Conservation (phyloP, 2,329 filamentous ascomycete genomes). For the Kalmusia sp. region DNA sequence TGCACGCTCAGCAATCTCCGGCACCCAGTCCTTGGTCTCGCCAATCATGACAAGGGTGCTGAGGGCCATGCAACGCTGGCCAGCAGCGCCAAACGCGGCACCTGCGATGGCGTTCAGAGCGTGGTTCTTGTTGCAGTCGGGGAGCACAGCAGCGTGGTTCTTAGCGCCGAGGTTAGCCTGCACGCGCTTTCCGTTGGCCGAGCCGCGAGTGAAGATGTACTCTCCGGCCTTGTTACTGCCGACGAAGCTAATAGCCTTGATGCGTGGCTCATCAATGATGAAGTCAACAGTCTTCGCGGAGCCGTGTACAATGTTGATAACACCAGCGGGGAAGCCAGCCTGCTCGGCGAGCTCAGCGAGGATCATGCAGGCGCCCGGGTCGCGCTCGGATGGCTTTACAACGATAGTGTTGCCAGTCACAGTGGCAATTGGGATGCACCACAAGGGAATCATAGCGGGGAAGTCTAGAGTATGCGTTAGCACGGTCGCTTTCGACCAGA, state of each 20-base stretch:
- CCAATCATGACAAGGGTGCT: slow-evolving; percentile 84
- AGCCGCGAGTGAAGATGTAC: slow-evolving; percentile 81
- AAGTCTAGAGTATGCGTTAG: slow-evolving; percentile 66
- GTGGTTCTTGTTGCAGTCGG: slow-evolving; percentile 90
- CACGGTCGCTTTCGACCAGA: neutral
- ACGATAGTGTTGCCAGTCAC: slow-evolving; percentile 85
- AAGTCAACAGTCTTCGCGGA: slow-evolving; percentile 83
- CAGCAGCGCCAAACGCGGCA: slow-evolving; percentile 83
- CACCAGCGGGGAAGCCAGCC: slow-evolving; percentile 81
- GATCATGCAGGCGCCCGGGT: slow-evolving; percentile 85
- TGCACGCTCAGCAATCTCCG: slow-evolving; percentile 78
- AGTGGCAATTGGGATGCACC: slow-evolving; percentile 85
- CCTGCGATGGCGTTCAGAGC: slow-evolving; percentile 84
- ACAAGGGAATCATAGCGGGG: slow-evolving; percentile 91
- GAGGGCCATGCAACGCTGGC: slow-evolving; percentile 86
- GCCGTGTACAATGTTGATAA: slow-evolving; percentile 84
- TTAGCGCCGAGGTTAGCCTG: slow-evolving; percentile 89
- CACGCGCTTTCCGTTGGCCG: slow-evolving; percentile 85
- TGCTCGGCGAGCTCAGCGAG: slow-evolving; percentile 79
- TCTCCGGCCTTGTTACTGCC: slow-evolving; percentile 87
- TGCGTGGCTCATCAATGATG: slow-evolving; percentile 81
- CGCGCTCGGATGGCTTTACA: slow-evolving; percentile 85
- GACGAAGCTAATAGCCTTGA: slow-evolving; percentile 88
- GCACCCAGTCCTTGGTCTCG: slow-evolving; percentile 83
- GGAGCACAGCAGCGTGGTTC: slow-evolving; percentile 85